Base-by-base conservation (phyloP, 768 basidiomycete genomes). In the Collybia sp. region DNA sequence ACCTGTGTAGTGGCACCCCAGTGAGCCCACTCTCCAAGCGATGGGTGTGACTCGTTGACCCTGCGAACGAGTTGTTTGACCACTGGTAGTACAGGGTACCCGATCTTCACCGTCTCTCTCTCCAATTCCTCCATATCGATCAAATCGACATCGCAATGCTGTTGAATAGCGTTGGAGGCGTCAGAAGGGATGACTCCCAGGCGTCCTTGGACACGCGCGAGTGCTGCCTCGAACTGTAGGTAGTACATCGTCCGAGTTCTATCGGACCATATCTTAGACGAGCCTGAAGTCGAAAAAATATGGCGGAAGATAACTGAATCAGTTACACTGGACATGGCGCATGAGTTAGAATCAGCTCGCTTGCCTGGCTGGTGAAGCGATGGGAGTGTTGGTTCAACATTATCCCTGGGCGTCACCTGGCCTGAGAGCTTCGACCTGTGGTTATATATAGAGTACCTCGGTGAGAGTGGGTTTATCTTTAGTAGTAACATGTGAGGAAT, bases 1-100 rank as follows among this genome's bases (percentile, higher is more conserved):
- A 71, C 74, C 64, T 76, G 74, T 13, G 73, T 76, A 3, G 73
- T 75, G 3, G 72, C 70, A 25, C 73, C 74, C 57, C 71, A 75
- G 52, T 75, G 74, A 13, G 60, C 61, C 70, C 73, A 73, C 54
- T 73, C 74, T 30, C 74, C 74, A 6, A 71, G 50, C 17, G 70
- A 65, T 38, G 56, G 56, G 35, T 58, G 43, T 3, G 48, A 53
- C 30, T 38, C 43, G 43, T 71, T 75, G 15, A 68, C 70, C 41
- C 57, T 47, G 11, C 54, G 61, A 2, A 75, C 72, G 19, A 76
- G 57, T 39, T 74, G 72, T 47, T 66, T 70, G 13, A 74, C 70
- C 12, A 75, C 45, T 32, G 71, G 71, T 31, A 75, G 45, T 2
- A 73, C 68, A 1, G 74, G 72, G 48, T 73, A 73, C 2, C 73